Conservation (phyloP, 164 flowering plant genomes). For the Berberis vulgaris region DNA sequence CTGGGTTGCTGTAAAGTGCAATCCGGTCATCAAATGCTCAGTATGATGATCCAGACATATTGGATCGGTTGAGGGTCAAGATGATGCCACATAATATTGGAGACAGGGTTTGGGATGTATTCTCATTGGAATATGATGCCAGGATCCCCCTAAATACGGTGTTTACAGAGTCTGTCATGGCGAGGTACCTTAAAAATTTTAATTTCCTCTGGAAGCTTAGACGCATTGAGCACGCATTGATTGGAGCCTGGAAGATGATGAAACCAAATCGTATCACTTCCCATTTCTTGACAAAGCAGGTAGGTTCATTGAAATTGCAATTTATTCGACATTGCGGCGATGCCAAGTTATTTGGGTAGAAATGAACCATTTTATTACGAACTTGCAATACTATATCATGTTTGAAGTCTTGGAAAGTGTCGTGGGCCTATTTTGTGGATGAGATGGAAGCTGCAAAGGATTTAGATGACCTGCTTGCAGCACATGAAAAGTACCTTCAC, state of each 20-base stretch:
- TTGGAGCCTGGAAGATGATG: slow-evolving; percentile 94
- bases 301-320: slow-evolving; percentile 48
- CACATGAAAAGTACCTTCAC: slow-evolving; percentile 89
- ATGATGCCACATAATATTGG: slow-evolving; percentile 96
- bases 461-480: slow-evolving; percentile 90
- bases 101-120: slow-evolving; percentile 99
- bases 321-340: slow-evolving; percentile 62
- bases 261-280: slow-evolving; percentile 92
- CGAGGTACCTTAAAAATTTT: slow-evolving; percentile 75
- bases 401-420: slow-evolving; percentile 98
- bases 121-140: slow-evolving; percentile 92
- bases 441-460: slow-evolving; percentile 91
- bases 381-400: slow-evolving; percentile 97
- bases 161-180: slow-evolving; percentile 91
- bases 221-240: slow-evolving; percentile 94
- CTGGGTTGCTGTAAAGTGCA: slow-evolving; percentile 91
- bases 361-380: slow-evolving; percentile 96
- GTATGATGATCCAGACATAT: slow-evolving; percentile 84
- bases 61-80: slow-evolving; percentile 89
- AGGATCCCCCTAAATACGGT: slow-evolving; percentile 86
- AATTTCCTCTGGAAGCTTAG: slow-evolving; percentile 98
- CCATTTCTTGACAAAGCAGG: slow-evolving; percentile 53
- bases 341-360: slow-evolving; percentile 99
- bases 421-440: slow-evolving; percentile 78
- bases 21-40: slow-evolving; percentile 95